phyloP scores from a whole-genome alignment of 495 filamentous ascomycete genomes.

The Chaetomidium leptoderma region DNA sequence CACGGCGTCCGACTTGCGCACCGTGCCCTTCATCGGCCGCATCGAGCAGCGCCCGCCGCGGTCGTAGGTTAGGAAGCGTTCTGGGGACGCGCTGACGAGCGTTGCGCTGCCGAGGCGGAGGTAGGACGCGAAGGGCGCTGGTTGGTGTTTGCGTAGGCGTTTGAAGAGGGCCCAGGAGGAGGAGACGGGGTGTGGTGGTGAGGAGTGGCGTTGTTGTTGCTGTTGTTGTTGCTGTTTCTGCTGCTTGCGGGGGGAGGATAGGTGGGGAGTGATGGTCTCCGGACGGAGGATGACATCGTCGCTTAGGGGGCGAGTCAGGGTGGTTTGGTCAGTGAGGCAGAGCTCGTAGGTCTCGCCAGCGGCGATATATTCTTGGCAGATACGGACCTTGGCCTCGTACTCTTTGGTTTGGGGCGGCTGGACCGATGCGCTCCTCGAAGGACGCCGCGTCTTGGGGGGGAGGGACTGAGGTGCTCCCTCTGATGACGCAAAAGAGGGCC shows the following conservation, averaged over 20 bases:
- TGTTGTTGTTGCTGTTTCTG: slow-evolving; percentile 5
- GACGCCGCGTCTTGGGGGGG: slow-evolving; percentile 16
- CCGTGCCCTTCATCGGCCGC: slow-evolving; percentile 93
- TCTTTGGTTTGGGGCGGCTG: slow-evolving; percentile 48
- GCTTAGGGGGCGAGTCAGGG: slow-evolving; percentile 43
- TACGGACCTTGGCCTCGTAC: slow-evolving; percentile 61
- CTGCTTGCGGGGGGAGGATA: slow-evolving; percentile 16
- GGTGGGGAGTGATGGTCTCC: slow-evolving; percentile 29
- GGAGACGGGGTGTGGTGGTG: slow-evolving; percentile 7
- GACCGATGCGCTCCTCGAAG: slow-evolving; percentile 24
- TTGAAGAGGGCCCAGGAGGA: slow-evolving; percentile 68
- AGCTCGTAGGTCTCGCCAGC: slow-evolving; percentile 90
- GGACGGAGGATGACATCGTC: slow-evolving; percentile 39
- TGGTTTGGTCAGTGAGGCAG: slow-evolving; percentile 75
- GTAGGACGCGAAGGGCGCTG: slow-evolving; percentile 83
- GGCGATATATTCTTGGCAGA: slow-evolving; percentile 66
- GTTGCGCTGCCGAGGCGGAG: slow-evolving; percentile 64
- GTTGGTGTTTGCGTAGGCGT: slow-evolving; percentile 64
- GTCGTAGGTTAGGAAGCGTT: slow-evolving; percentile 79
- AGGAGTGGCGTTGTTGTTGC: neutral
- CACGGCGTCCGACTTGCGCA: slow-evolving; percentile 59
- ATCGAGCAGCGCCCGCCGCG: slow-evolving; percentile 56
- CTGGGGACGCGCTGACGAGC: slow-evolving; percentile 80
- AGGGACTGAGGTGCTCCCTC: neutral
- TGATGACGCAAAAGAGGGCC: slow-evolving; percentile 3